Conservation (phyloP, 345 rosid species). For the Reutealis trisperma region DNA sequence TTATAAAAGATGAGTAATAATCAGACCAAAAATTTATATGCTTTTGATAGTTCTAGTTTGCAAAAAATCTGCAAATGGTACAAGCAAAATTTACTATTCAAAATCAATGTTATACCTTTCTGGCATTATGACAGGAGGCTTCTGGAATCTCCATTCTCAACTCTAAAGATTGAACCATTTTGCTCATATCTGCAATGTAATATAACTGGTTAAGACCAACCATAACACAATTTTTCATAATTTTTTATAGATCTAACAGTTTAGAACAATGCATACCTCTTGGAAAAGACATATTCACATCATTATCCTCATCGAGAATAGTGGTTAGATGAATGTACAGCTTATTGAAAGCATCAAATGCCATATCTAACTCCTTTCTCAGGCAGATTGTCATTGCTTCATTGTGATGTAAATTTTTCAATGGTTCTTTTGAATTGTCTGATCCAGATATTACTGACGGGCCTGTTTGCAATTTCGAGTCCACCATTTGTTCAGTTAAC, state of each 20-base stretch:
- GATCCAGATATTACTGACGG: slow-evolving; percentile 24
- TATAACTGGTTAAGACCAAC: slow-evolving; percentile 19
- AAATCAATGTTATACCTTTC: slow-evolving; percentile 40
- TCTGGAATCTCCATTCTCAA: slow-evolving; percentile 36
- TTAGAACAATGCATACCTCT: slow-evolving; percentile 44
- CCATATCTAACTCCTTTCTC: slow-evolving; percentile 43
- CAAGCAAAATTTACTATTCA: slow-evolving; percentile 17
- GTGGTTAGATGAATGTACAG: slow-evolving; percentile 31
- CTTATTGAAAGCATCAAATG: slow-evolving; percentile 40
- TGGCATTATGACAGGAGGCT: slow-evolving; percentile 28
- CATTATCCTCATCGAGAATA: slow-evolving; percentile 36
- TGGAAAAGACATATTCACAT: slow-evolving; percentile 26
- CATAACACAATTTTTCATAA: slow-evolving; percentile 15
- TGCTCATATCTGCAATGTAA: slow-evolving; percentile 46
- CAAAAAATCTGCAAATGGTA: background rate
- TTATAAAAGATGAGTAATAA: background rate
- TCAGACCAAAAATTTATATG: background rate
- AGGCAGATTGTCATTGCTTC: slow-evolving; percentile 31
- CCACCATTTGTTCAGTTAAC: slow-evolving; percentile 23
- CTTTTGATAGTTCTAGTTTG: background rate
- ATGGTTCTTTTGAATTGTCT: slow-evolving; percentile 10
- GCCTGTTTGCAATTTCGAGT: slow-evolving; percentile 28
- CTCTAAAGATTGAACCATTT: slow-evolving; percentile 34
- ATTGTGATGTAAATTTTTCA: slow-evolving; percentile 12
- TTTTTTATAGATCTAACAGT: slow-evolving; percentile 13